Percentiles rank a stretch among this genome's conserved stretches.
phyloP scores from a whole-genome alignment of 73 alveolate genomes.

The Paraurostyla sp. region DNA sequence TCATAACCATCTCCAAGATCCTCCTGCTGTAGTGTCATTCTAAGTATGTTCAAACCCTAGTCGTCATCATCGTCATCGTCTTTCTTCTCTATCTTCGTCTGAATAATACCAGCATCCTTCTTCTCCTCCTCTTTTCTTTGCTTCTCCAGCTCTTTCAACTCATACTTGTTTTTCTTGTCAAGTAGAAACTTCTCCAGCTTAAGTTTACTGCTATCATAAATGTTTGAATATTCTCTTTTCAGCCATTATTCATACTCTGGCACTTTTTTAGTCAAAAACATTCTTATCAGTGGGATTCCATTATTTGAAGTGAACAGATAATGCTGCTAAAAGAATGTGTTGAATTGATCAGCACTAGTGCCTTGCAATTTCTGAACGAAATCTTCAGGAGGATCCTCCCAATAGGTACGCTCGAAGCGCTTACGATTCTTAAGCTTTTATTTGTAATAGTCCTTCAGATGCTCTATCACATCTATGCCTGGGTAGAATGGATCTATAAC shows the following conservation, averaged over 20 bases:
- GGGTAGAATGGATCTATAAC: constrained; percentile 33
- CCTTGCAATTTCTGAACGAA: constrained; percentile 10
- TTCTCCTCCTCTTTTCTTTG: constrained; percentile 52
- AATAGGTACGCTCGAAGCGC: constrained; percentile 53
- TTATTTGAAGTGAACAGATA: constrained; percentile 39
- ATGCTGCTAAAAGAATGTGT: constrained; percentile 30
- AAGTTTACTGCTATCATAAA: constrained; percentile 49
- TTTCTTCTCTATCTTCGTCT: constrained; percentile 44
- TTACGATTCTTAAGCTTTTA: constrained; percentile 48
- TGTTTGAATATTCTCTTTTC: constrained; percentile 60
- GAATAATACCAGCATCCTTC: constrained; percentile 59
- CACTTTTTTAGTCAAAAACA: constrained; percentile 56
- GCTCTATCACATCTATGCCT: constrained; percentile 54
- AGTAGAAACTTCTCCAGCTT: constrained; percentile 14
- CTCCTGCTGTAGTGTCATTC: constrained; percentile 47
- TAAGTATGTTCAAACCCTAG: constrained; percentile 28
- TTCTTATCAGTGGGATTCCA: constrained; percentile 51
- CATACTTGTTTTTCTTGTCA: constrained; percentile 48
- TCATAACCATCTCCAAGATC: constrained; percentile 42
- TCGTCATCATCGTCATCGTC: constrained; percentile 32
- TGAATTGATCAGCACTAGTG: constrained; percentile 1
- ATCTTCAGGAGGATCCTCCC: constrained; percentile 72
- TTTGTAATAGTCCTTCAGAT: constrained; percentile 25
- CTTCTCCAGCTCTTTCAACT: constrained; percentile 44
- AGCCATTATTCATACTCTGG: constrained; percentile 59